A percentile compares a stretch with the other conserved stretches of the same genome.
phyloP scores from a whole-genome alignment of 345 rosid species.

The Tarenaya hassleriana region DNA sequence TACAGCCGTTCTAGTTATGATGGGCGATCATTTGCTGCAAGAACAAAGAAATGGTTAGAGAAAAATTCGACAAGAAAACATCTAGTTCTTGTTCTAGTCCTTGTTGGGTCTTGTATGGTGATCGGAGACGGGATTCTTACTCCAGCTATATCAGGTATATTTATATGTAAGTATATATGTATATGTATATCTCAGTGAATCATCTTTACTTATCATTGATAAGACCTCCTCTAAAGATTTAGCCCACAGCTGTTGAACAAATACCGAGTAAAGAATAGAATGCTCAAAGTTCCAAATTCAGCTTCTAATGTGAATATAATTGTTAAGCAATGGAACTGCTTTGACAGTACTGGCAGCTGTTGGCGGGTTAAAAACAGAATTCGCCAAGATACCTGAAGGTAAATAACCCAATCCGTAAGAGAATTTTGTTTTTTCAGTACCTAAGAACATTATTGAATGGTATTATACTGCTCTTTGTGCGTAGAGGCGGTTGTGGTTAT shows the following conservation, averaged over 20 bases:
- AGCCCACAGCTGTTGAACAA: neutral
- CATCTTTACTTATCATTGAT: neutral
- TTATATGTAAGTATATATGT: neutral
- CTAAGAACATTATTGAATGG: conserved; percentile 9
- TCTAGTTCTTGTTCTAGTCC: conserved; percentile 50
- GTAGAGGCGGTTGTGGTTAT: conserved; percentile 50
- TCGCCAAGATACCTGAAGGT: conserved; percentile 55
- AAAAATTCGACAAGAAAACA: conserved; percentile 48
- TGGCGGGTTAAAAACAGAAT: conserved; percentile 53
- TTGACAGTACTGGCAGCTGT: conserved; percentile 59
- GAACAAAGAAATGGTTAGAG: conserved; percentile 55
- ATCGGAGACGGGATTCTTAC: conserved; percentile 74
- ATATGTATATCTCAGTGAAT: no score
- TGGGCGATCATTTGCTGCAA: conserved; percentile 16
- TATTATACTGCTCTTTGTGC: conserved; percentile 19
- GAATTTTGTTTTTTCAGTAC: neutral
- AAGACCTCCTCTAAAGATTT: neutral
- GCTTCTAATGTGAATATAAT: no score
- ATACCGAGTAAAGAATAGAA: neutral
- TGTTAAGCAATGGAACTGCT: conserved; percentile 4
- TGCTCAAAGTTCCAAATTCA: no score
- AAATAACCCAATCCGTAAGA: conserved; percentile 18
- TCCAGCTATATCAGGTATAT: conserved; percentile 65
- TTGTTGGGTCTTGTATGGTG: conserved; percentile 66
- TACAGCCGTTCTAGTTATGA: neutral